Evolutionary conservation across 306 rosid species (phyloP).

Genomic region (Castanea sativa): DNA sequence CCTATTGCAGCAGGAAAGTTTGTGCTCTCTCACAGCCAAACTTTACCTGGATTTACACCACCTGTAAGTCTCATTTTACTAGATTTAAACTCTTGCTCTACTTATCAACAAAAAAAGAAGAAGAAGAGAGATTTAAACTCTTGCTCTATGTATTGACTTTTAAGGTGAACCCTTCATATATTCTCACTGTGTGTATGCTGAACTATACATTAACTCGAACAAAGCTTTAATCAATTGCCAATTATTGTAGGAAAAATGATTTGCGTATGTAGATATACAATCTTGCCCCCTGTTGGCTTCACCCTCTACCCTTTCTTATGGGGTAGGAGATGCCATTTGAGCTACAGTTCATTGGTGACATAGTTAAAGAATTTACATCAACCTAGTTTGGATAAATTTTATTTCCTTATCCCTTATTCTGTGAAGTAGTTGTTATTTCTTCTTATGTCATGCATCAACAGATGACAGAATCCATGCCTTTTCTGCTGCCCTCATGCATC

Average conservation of each 20-base stretch:
- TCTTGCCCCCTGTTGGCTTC: neutral
- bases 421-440: neutral
- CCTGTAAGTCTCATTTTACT: constrained; percentile 60
- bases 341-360: neutral
- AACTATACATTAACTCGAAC: neutral
- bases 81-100: neutral
- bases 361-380: neutral
- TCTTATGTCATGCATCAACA: neutral
- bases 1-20: constrained; percentile 65
- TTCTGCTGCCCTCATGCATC: neutral
- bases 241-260: neutral
- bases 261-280: neutral
- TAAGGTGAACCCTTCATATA: neutral
- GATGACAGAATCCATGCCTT: neutral
- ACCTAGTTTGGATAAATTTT: neutral
- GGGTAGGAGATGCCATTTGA: too few species aligned
- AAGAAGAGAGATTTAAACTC: neutral
- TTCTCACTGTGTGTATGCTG: neutral
- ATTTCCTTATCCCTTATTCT: neutral
- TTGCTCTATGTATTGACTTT: neutral
- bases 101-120: too few species aligned
- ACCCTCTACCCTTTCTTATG: too few species aligned
- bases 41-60: constrained; percentile 67
- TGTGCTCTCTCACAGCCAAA: constrained; percentile 68
- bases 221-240: neutral